Percentiles rank a stretch among this genome's conserved stretches.
phyloP scores from a whole-genome alignment of 352 stramenopile species.

The Bremia lactucae region DNA sequence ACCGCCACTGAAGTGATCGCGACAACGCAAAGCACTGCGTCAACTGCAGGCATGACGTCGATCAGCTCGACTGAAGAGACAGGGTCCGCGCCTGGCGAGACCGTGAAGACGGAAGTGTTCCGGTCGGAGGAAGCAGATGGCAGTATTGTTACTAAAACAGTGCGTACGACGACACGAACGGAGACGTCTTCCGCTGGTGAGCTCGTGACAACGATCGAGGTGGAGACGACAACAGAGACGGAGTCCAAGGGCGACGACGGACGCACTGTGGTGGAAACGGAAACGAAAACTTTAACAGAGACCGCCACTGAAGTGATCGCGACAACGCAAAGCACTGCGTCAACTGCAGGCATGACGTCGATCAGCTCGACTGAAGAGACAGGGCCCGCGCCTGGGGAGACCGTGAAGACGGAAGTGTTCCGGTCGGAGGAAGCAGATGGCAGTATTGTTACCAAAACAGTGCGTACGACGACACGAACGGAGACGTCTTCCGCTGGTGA shows the following conservation, averaged over 20 bases:
- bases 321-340: slow-evolving; percentile 1
- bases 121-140: slow-evolving; percentile 3
- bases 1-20: slow-evolving; percentile 12
- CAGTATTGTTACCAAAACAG: slow-evolving; percentile 19
- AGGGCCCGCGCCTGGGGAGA: slow-evolving; percentile 1
- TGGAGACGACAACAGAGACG: slow-evolving; percentile 5
- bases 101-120: slow-evolving; percentile 5
- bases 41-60: slow-evolving; percentile 7
- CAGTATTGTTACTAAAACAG: slow-evolving; percentile 18
- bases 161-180: slow-evolving; percentile 10
- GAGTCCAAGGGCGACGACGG: slow-evolving; percentile 2
- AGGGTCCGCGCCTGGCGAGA: slow-evolving; percentile 1
- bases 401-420: slow-evolving; percentile 4
- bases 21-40: slow-evolving; percentile 1
- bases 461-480: slow-evolving; percentile 7
- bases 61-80: slow-evolving; percentile 12
- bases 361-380: slow-evolving; percentile 12
- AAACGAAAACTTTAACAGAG: no score
- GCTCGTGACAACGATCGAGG: slow-evolving; percentile 1
- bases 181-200: not conserved
- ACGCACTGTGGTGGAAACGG: slow-evolving; percentile 8
- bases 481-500: not conserved
- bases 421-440: slow-evolving; percentile 1
- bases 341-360: slow-evolving; percentile 7
- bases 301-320: slow-evolving; percentile 12